phyloP scores from a whole-genome alignment of 345 rosid species.

The Ceriops zippeliana region DNA sequence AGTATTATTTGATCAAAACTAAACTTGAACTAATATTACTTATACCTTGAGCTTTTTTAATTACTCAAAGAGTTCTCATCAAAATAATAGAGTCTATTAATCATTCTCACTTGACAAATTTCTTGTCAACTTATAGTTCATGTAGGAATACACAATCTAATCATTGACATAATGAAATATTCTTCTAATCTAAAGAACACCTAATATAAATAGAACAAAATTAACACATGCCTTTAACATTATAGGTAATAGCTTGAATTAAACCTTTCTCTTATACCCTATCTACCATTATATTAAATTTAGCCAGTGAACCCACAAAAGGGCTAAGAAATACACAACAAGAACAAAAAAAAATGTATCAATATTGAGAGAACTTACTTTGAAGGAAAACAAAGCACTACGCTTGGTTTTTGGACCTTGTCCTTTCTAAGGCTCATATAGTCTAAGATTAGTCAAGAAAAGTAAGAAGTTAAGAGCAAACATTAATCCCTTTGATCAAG shows the following conservation, averaged over 20 bases:
- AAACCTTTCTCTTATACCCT: conserved; percentile 35
- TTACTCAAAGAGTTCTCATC: too few species aligned
- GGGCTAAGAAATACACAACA: not conserved
- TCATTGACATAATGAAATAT: too few species aligned
- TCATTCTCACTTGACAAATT: too few species aligned
- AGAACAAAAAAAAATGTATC: not conserved
- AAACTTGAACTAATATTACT: too few species aligned
- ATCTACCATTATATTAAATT: conserved; percentile 6
- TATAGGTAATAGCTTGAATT: conserved; percentile 72
- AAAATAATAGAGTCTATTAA: too few species aligned
- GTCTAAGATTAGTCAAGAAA: conserved; percentile 48
- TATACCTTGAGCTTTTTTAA: too few species aligned
- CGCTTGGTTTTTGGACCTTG: conserved; percentile 33
- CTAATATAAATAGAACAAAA: not conserved
- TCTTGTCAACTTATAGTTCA: too few species aligned
- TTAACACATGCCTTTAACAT: conserved; percentile 64
- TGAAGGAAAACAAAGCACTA: conserved; percentile 54
- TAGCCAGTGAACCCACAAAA: not conserved
- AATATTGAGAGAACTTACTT: conserved; percentile 37
- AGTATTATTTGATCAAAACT: too few species aligned
- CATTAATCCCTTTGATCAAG: not conserved
- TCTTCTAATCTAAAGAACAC: not conserved
- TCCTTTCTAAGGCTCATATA: conserved; percentile 60
- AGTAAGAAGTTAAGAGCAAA: conserved; percentile 58
- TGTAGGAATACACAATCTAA: too few species aligned